Conservation (phyloP, 1,139 yeast species). For the Scheffersomyces titani region DNA sequence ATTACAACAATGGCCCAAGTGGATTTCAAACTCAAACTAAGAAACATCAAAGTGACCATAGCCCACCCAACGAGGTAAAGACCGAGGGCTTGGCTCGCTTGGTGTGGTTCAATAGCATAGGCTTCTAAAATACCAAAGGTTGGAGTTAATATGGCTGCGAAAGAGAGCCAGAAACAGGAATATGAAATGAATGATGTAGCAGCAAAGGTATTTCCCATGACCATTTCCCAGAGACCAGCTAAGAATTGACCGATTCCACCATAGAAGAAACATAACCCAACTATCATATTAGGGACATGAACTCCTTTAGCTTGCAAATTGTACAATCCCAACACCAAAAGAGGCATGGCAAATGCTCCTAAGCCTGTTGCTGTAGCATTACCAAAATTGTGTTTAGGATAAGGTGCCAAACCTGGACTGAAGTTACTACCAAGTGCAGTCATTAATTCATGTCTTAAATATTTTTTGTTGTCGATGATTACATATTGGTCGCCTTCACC, state of each 20-base stretch:
- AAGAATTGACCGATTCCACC: constrained; percentile 50
- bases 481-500: constrained; percentile 28
- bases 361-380: neutral
- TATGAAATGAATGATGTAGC: constrained; percentile 36
- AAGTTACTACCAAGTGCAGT: constrained; percentile 40
- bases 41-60: constrained; percentile 41
- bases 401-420: constrained; percentile 51
- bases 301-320: neutral
- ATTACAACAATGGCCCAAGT: constrained; percentile 41
- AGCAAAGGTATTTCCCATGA: constrained; percentile 36
- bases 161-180: constrained; percentile 42
- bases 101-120: constrained; percentile 21
- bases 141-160: constrained; percentile 32
- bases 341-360: neutral
- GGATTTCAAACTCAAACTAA: constrained; percentile 43
- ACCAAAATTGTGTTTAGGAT: constrained; percentile 9
- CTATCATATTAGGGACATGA: constrained; percentile 45
- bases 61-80: constrained; percentile 49
- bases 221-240: constrained; percentile 56
- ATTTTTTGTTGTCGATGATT: constrained; percentile 33
- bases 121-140: constrained; percentile 33
- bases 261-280: constrained; percentile 48
- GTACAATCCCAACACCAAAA: neutral
- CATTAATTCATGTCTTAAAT: constrained; percentile 32
- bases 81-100: constrained; percentile 38